Conservation (phyloP, 495 filamentous ascomycete species). For the Talaromyces proteolyticus region DNA sequence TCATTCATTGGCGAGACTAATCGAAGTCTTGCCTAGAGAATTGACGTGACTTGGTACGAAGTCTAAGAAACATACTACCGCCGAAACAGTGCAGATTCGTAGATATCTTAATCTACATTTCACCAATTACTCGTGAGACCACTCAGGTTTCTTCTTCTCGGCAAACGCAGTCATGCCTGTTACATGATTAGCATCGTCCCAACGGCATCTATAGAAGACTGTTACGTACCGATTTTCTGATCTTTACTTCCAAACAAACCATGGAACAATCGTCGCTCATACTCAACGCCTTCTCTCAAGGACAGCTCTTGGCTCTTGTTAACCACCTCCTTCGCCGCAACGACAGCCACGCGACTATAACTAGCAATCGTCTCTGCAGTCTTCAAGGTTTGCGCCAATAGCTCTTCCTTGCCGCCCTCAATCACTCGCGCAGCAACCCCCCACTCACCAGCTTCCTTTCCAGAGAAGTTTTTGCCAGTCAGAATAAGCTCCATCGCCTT, state of each 20-base stretch:
- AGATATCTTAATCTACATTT: no score
- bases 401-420: conserved; percentile 65
- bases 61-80: no score
- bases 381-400: conserved; percentile 69
- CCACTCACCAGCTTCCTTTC: conserved; percentile 80
- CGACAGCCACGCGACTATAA: conserved; percentile 71
- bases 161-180: conserved; percentile 87
- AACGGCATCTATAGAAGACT: neutral
- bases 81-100: no score
- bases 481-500: conserved; percentile 92
- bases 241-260: conserved; percentile 86
- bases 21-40: no score
- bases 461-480: conserved; percentile 76
- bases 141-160: conserved; percentile 90
- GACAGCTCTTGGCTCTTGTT: conserved; percentile 91
- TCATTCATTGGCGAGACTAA: no score
- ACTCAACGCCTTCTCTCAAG: conserved; percentile 87
- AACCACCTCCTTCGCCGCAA: conserved; percentile 95
- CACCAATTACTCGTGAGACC: conserved; percentile 67
- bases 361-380: conserved; percentile 87
- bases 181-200: neutral
- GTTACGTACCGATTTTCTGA: conserved; percentile 78
- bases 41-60: no score
- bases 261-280: conserved; percentile 89
- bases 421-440: conserved; percentile 82